Conservation (phyloP, 2,329 filamentous ascomycete species). For the Hirsutella rhossiliensis region DNA sequence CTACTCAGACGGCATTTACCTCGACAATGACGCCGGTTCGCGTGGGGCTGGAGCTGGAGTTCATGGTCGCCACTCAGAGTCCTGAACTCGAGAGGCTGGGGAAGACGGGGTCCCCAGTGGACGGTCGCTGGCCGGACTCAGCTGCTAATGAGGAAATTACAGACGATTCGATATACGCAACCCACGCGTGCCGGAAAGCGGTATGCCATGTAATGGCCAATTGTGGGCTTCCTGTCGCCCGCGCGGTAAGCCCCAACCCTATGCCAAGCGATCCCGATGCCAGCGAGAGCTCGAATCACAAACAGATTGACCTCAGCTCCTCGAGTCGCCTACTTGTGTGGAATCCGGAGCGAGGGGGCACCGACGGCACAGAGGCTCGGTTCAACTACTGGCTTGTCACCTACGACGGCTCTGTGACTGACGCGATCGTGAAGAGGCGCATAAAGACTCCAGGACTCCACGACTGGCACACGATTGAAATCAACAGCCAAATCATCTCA, state of each 20-base stretch:
- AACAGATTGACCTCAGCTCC: neutral
- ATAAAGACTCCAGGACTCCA: slow-evolving; percentile 5
- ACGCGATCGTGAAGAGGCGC: neutral
- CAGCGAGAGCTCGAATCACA: neutral
- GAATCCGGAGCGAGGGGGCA: neutral
- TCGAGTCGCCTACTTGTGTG: neutral
- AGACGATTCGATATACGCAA: slow-evolving; percentile 4
- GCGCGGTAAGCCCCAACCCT: neutral
- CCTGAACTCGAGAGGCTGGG: neutral
- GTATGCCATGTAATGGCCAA: slow-evolving; percentile 10
- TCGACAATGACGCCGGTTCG: neutral
- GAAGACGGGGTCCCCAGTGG: neutral
- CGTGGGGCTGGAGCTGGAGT: slow-evolving; percentile 16
- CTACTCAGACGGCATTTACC: neutral
- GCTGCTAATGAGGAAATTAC: neutral
- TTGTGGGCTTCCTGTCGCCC: slow-evolving; percentile 8
- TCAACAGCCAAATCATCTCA: slow-evolving; percentile 13
- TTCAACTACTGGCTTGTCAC: slow-evolving; percentile 1
- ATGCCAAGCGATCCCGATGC: neutral
- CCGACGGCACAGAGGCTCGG: neutral
- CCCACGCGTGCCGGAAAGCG: neutral
- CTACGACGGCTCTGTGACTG: neutral
- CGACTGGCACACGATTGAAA: slow-evolving; percentile 13
- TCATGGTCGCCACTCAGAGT: slow-evolving; percentile 8
- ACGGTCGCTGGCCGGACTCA: neutral